Base-by-base conservation (phyloP, 2,329 filamentous ascomycete genomes). In the Colletotrichum phormii region DNA sequence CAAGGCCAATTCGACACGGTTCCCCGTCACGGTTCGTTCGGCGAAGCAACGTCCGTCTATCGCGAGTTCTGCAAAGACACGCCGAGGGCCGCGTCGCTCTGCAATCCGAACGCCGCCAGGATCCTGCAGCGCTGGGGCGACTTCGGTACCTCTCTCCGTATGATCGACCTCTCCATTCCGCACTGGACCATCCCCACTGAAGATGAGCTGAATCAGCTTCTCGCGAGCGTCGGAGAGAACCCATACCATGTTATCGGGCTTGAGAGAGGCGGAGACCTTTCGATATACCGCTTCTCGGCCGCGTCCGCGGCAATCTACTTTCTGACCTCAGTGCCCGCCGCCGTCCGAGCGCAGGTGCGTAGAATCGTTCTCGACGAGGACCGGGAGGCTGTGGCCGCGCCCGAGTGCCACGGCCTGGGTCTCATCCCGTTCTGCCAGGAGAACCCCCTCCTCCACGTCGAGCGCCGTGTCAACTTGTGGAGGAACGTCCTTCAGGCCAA, bases 371-470 rank as follows among this genome's bases (percentile, higher is more conserved):
- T 66, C 8, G 2, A 62, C 1, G 68, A 71, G 18, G 37, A 67
- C 3, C 37, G 26, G 0, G 13, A 11, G 0, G 46, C 63, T 13
- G 31, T 67, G 4, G 33, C 26, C 0, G 18, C n/a, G 1, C 1
- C 63, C 2, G 68, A 57, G 13, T 71, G 26, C 2, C 68, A 71
- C 22, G 68, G 22, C 0, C 49, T n/a, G 7, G 68, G 68, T 0
- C 46, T 67, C 9, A 53, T 63, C n/a, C 68, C 68, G 9, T 71
- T 62, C 29, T 71, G 68, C 35, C 33, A 1, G 1, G 63, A 71
- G 49, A 71, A 67, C 35, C 68, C 24, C 12, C 46, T 13, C 1
- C 64, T 67, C 8, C 64, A 57, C 18, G 24, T 71, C 3, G 35
- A 71, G n/a, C 58, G 68, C 1, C 49, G 63, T 0, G 57, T 62